These are phyloP conservation scores for Trametes elegans DNA, from an alignment of 768 basidiomycete species.

Conservation along the genomic window DNA sequence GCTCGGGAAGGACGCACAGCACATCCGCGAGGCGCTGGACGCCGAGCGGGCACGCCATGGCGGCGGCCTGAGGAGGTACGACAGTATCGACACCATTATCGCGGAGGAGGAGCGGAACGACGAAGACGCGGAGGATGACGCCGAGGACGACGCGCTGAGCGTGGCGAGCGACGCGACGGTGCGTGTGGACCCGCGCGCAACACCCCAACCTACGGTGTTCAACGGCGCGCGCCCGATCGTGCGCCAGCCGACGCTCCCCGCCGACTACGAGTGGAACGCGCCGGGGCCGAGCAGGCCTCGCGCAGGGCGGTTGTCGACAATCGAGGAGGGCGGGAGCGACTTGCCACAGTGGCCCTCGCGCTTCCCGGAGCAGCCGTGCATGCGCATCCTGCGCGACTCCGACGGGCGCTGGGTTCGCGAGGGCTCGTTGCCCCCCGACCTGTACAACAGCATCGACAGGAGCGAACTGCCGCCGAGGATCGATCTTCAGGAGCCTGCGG, in stretches of 20 bases:
- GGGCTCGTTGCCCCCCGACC: constrained; percentile 2
- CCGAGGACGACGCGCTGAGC: constrained; percentile 10
- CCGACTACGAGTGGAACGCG: constrained; percentile 1
- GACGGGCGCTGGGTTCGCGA: constrained; percentile 1
- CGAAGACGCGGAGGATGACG: too few species aligned
- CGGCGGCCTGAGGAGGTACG: background rate
- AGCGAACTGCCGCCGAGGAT: constrained; percentile 1
- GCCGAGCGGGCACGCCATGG: too few species aligned
- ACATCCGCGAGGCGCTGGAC: background rate
- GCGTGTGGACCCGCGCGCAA: constrained; percentile 6
- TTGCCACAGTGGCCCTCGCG: background rate
- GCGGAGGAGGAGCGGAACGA: constrained; percentile 6
- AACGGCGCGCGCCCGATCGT: constrained; percentile 5
- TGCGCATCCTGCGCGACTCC: constrained; percentile 4
- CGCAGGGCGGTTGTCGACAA: background rate
- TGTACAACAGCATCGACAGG: background rate
- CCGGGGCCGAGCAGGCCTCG: background rate
- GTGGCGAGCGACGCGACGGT: constrained; percentile 5
- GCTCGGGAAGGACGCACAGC: background rate
- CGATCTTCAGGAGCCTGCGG: background rate
- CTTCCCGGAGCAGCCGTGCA: background rate
- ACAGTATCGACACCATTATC: background rate
- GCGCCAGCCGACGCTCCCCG: constrained; percentile 6
- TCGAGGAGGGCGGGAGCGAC: background rate
- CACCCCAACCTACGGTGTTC: constrained; percentile 4